A percentile compares a stretch with the other conserved stretches of the same genome.
Evolutionary conservation across 2,329 filamentous ascomycete genomes (phyloP).

Genomic region (Trichophyton equinum): DNA sequence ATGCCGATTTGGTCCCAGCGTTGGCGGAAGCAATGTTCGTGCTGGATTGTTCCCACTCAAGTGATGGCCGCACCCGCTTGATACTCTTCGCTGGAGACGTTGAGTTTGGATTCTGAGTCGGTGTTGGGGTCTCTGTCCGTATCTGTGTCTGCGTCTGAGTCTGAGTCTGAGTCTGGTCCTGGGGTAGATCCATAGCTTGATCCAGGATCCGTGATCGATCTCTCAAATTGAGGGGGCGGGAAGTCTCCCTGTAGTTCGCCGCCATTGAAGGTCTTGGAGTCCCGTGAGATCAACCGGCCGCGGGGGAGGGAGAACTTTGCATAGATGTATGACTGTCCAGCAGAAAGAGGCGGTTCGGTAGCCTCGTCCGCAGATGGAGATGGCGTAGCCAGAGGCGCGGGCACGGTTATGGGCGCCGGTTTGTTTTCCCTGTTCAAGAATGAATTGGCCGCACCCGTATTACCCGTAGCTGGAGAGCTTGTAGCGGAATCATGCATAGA

Average conservation of each 20-base stretch:
- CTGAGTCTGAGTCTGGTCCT: slow-evolving; percentile 13
- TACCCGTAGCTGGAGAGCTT: neutral
- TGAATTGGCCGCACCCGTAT: neutral
- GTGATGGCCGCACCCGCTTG: neutral
- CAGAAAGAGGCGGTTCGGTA: slow-evolving; percentile 27
- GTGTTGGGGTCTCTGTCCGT: slow-evolving; percentile 23
- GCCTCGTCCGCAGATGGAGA: neutral
- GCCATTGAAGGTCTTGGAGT: slow-evolving; percentile 30
- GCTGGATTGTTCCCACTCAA: slow-evolving; percentile 10
- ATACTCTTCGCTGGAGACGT: neutral
- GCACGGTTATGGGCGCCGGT: slow-evolving; percentile 25
- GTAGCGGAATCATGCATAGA: slow-evolving; percentile 23
- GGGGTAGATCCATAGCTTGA: slow-evolving; percentile 7
- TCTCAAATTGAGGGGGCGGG: slow-evolving; percentile 43
- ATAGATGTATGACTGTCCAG: slow-evolving; percentile 68
- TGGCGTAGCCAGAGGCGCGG: slow-evolving; percentile 10
- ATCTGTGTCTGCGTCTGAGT: slow-evolving; percentile 12
- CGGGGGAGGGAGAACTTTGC: slow-evolving; percentile 73
- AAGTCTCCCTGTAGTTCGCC: slow-evolving; percentile 14
- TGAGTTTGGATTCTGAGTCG: neutral
- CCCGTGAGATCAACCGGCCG: slow-evolving; percentile 63
- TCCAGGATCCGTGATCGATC: slow-evolving; percentile 27
- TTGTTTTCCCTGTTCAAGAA: slow-evolving; percentile 15
- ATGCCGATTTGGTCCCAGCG: slow-evolving; percentile 31
- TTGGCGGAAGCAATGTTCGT: slow-evolving; percentile 32